A percentile compares a stretch with the other conserved stretches of the same genome.
Conservation (phyloP, 1,284 basidiomycete species). For the Microbotryum saponariae region DNA sequence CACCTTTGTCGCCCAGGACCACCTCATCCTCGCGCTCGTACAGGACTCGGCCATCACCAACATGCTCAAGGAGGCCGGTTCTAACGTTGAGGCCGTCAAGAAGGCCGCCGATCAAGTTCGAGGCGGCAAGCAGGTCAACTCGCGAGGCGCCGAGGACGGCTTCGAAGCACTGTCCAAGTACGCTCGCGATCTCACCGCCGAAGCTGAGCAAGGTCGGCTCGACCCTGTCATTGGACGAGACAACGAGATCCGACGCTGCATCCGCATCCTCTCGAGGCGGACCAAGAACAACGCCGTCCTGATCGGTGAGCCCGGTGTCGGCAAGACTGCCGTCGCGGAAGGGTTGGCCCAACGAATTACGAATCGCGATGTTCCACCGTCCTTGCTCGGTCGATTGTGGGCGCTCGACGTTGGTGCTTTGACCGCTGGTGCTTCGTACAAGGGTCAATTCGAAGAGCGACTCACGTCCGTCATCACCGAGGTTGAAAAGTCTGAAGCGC, state of each 20-base stretch:
- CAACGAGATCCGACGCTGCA: conserved; percentile 49
- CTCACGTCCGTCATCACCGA: conserved; percentile 86
- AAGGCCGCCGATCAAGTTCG: conserved; percentile 71
- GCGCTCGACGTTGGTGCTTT: conserved; percentile 83
- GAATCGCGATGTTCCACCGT: conserved; percentile 84
- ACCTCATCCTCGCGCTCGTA: conserved; percentile 63
- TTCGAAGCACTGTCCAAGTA: conserved; percentile 61
- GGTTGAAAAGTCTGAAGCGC: conserved; percentile 80
- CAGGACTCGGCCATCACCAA: conserved; percentile 60
- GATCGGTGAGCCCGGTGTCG: conserved; percentile 67
- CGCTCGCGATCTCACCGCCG: conserved; percentile 43
- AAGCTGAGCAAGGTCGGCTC: conserved; percentile 46
- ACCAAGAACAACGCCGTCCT: conserved; percentile 76
- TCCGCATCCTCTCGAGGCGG: conserved; percentile 68
- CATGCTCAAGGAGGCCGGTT: conserved; percentile 64
- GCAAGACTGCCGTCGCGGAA: conserved; percentile 70
- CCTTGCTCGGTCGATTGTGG: conserved; percentile 46
- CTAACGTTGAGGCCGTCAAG: conserved; percentile 65
- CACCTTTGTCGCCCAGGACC: conserved; percentile 86
- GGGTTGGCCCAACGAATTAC: conserved; percentile 93
- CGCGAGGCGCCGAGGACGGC: conserved; percentile 72
- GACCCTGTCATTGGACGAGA: conserved; percentile 55
- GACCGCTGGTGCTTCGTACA: conserved; percentile 72
- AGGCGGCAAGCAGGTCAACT: conserved; percentile 73
- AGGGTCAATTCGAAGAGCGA: conserved; percentile 89